These are phyloP conservation scores for Patellifolia procumbens DNA, from an alignment of 179 eudicot genomes.

Conservation along the genomic window DNA sequence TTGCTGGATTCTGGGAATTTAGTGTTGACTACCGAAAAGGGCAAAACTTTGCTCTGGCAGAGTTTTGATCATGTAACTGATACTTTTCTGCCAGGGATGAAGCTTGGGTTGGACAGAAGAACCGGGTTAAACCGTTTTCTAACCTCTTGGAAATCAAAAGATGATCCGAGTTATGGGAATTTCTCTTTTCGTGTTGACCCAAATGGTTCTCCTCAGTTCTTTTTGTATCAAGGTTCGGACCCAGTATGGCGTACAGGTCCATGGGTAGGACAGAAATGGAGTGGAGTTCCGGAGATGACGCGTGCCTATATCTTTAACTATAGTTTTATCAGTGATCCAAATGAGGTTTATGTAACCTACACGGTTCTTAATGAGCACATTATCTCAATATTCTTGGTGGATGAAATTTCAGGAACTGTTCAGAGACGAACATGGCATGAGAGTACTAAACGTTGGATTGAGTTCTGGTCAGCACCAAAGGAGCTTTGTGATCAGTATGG, in stretches of 20 bases:
- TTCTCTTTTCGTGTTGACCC: constrained; percentile 39
- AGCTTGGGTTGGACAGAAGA: constrained; percentile 40
- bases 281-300: constrained; percentile 49
- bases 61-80: constrained; percentile 57
- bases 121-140: constrained; percentile 40
- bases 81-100: constrained; percentile 59
- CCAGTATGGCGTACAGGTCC: constrained; percentile 45
- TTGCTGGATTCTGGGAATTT: constrained; percentile 53
- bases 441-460: constrained; percentile 33
- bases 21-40: constrained; percentile 31
- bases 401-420: constrained; percentile 35
- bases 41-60: constrained; percentile 40
- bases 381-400: constrained; percentile 31
- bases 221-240: constrained; percentile 32
- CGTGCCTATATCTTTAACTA: constrained; percentile 36
- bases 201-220: constrained; percentile 47
- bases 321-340: constrained; percentile 27
- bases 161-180: constrained; percentile 52
- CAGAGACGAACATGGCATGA: constrained; percentile 41
- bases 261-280: constrained; percentile 45
- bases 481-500: constrained; percentile 48
- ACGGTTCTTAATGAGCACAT: constrained; percentile 23
- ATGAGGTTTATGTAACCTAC: constrained; percentile 35
- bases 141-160: constrained; percentile 49
- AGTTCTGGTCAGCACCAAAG: constrained; percentile 41